Base-by-base conservation (phyloP, 2,329 filamentous ascomycete species). In the Diaporthe ilicicola region DNA sequence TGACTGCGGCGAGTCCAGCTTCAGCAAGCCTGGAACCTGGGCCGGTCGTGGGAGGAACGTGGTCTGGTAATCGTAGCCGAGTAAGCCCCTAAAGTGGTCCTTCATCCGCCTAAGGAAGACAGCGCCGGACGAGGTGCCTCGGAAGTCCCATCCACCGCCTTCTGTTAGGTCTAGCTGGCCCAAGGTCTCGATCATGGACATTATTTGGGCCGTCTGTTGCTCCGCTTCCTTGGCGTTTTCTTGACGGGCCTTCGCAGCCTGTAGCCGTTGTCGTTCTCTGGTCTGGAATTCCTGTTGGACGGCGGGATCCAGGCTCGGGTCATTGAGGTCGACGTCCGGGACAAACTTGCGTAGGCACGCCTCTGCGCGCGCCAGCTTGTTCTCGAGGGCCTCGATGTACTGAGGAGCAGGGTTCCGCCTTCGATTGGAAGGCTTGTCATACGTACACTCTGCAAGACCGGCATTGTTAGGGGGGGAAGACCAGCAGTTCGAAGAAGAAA, bases 151-250 rank as follows among this genome's bases (percentile, higher is more conserved):
- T 76, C 96, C 91, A 51, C 95, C 95, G 76, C 91, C 90, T 75
- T 98, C 95, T 76, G 97, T 94, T 42, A 98, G 87, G 77, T 98
- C 95, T 22, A 99, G 87, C 78, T 95, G 93, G 44, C 95, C 96
- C 3, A 95, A 94, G 51, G 93, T 93, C 78, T 95, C 93, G 70
- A 98, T 94, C 95, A 99, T 98, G 34, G 95, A 97, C 78, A 95
- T 91, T 32, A 99, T 85, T 74, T 95, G 89, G 13, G 89, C 90
- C 75, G 95, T 94, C 54, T 91, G 87, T 37, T 87, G 87, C 55
- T 84, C 81, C 34, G 73, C 74, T 77, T 66, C 74, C 78, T 76
- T 37, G 37, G 77, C 67, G 42, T 78, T 78, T 37, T 82, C 81
- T 24, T 78, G 77, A 53, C 81, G 84, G 62, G 83, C 72, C 73